A percentile compares a stretch with the other conserved stretches of the same genome.
These are phyloP conservation scores for Brassica incana DNA, from an alignment of 345 rosid species.

Conservation along the genomic window DNA sequence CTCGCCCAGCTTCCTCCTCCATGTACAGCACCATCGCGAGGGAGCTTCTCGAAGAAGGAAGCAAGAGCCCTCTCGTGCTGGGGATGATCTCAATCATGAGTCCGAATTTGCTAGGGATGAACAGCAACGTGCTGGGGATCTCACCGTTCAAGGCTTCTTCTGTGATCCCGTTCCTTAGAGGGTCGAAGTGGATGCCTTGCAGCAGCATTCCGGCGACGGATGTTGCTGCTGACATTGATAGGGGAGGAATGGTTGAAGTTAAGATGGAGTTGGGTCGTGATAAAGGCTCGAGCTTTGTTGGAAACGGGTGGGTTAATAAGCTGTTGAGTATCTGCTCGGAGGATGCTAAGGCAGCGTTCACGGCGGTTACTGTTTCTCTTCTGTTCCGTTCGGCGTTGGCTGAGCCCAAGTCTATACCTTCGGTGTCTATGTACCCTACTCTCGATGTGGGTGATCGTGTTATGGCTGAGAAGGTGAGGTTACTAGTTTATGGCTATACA, in stretches of 20 bases:
- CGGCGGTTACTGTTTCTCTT: slow-evolving; percentile 73
- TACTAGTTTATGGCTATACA: neutral
- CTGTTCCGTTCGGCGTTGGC: slow-evolving; percentile 77
- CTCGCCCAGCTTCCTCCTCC: slow-evolving; percentile 24
- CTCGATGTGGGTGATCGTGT: slow-evolving; percentile 84
- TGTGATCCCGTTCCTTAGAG: slow-evolving; percentile 65
- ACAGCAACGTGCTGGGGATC: slow-evolving; percentile 45
- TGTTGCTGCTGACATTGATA: slow-evolving; percentile 48
- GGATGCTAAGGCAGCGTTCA: slow-evolving; percentile 85
- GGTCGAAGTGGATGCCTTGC: slow-evolving; percentile 75
- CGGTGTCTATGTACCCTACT: slow-evolving; percentile 82
- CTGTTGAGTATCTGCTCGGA: slow-evolving; percentile 58
- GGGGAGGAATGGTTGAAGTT: slow-evolving; percentile 45
- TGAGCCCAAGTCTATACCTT: slow-evolving; percentile 85
- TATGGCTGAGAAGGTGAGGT: slow-evolving; percentile 81
- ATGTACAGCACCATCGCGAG: slow-evolving; percentile 50
- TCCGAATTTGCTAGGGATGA: slow-evolving; percentile 36
- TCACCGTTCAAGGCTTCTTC: slow-evolving; percentile 60
- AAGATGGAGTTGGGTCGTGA: slow-evolving; percentile 37
- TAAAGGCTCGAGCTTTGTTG: slow-evolving; percentile 34
- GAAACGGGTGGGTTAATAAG: slow-evolving; percentile 64
- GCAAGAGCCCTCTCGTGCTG: slow-evolving; percentile 44
- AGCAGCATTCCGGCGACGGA: slow-evolving; percentile 53
- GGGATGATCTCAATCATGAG: slow-evolving; percentile 62
- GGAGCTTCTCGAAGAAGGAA: slow-evolving; percentile 48